These are phyloP conservation scores for Suillus luteus DNA, from an alignment of 768 basidiomycete species.

Conservation along the genomic window DNA sequence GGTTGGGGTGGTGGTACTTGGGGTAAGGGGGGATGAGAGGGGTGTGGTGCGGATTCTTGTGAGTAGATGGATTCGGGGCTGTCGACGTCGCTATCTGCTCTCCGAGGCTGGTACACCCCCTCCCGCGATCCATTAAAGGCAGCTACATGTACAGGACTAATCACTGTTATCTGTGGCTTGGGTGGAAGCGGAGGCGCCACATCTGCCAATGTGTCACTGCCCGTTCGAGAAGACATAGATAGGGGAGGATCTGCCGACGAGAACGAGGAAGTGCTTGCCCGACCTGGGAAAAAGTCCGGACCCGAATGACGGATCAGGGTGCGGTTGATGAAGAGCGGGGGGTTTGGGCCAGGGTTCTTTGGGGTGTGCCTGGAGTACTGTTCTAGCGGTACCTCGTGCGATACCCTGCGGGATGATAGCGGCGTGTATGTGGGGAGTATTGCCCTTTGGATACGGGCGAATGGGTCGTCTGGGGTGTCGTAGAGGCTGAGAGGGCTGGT, in stretches of 20 bases:
- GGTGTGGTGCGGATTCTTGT: conserved; percentile 23
- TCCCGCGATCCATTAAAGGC: background rate
- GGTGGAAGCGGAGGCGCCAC: background rate
- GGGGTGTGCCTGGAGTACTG: background rate
- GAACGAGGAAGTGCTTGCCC: background rate
- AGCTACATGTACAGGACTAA: no score
- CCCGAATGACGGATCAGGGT: background rate
- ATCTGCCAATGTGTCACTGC: background rate
- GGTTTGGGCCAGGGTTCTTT: background rate
- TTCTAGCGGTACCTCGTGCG: background rate
- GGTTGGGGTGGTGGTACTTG: background rate
- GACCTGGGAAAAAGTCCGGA: background rate
- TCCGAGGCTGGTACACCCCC: background rate
- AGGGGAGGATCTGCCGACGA: background rate
- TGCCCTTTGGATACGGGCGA: background rate
- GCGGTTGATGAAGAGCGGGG: conserved; percentile 4
- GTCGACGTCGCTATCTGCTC: background rate
- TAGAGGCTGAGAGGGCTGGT: background rate
- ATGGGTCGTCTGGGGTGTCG: background rate
- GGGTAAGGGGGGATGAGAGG: conserved; percentile 9
- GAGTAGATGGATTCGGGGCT: conserved; percentile 26
- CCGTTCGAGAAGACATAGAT: background rate
- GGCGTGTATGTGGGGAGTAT: background rate
- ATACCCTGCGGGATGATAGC: background rate
- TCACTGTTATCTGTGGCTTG: background rate